Conservation (phyloP, 495 filamentous ascomycete genomes). For the Clavariopsis aquatica region DNA sequence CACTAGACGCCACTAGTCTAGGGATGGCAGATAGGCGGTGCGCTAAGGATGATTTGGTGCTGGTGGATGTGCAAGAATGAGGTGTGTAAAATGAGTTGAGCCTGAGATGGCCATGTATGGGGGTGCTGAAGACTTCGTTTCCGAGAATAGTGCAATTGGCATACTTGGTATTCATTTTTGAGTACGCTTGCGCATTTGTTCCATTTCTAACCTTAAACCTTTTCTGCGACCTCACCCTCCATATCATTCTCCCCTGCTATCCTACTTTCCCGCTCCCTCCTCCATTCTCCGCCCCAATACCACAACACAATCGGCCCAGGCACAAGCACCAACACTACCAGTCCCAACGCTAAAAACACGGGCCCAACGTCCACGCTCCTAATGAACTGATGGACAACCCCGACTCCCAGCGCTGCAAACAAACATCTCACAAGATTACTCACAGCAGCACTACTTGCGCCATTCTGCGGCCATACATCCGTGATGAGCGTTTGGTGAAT, state of each 20-base stretch:
- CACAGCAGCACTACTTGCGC: background rate
- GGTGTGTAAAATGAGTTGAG: no score
- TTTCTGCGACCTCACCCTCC: background rate
- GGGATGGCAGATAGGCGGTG: background rate
- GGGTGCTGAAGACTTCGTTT: no score
- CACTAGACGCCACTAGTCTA: slow-evolving; percentile 7
- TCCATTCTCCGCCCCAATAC: slow-evolving; percentile 18
- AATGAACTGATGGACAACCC: slow-evolving; percentile 4
- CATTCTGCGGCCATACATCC: slow-evolving; percentile 5
- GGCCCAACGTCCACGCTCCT: background rate
- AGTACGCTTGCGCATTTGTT: background rate
- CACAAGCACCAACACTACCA: slow-evolving; percentile 8
- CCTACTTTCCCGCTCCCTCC: background rate
- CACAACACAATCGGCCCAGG: slow-evolving; percentile 8
- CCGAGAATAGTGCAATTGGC: no score
- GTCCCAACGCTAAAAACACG: slow-evolving; percentile 7
- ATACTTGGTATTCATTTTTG: no score
- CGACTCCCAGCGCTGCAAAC: slow-evolving; percentile 3
- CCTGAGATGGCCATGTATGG: no score
- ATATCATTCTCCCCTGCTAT: background rate
- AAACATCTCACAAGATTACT: slow-evolving; percentile 5
- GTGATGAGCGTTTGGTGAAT: slow-evolving; percentile 16
- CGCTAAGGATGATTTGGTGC: background rate
- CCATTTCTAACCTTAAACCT: background rate
- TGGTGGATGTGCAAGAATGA: background rate